These are phyloP conservation scores for Magnaporthiopsis poae DNA, from an alignment of 2,329 filamentous ascomycete genomes.

Conservation along the genomic window DNA sequence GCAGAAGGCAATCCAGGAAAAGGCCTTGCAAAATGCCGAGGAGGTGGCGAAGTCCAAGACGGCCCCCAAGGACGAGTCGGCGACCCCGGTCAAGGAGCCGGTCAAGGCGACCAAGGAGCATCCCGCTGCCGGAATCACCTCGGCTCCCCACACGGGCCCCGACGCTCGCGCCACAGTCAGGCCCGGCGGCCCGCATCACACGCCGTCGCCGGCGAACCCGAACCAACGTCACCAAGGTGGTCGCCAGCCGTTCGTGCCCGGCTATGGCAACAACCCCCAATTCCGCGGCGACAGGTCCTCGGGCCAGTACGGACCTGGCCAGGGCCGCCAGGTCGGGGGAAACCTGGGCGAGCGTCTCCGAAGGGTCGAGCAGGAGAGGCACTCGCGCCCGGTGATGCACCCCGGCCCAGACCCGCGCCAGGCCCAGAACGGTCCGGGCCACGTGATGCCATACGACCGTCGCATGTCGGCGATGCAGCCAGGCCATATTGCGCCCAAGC, in stretches of 20 bases:
- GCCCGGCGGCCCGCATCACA: slow-evolving; percentile 24
- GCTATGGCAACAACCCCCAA: slow-evolving; percentile 5
- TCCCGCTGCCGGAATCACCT: slow-evolving; percentile 13
- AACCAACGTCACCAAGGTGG: slow-evolving; percentile 43
- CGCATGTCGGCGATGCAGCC: slow-evolving; percentile 40
- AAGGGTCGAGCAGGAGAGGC: slow-evolving; percentile 34
- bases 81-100: slow-evolving; percentile 14
- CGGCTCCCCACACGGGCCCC: slow-evolving; percentile 11
- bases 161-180: slow-evolving; percentile 16
- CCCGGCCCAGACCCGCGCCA: slow-evolving; percentile 56
- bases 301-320: slow-evolving; percentile 29
- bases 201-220: slow-evolving; percentile 27
- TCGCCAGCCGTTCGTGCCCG: slow-evolving; percentile 25
- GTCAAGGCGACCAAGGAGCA: slow-evolving; percentile 15
- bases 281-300: slow-evolving; percentile 35
- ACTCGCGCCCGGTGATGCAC: slow-evolving; percentile 28
- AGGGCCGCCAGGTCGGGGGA: slow-evolving; percentile 30
- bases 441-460: slow-evolving; percentile 41
- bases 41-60: slow-evolving; percentile 42
- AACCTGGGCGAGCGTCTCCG: slow-evolving; percentile 41
- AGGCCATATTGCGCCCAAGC: slow-evolving; percentile 42
- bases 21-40: slow-evolving; percentile 67
- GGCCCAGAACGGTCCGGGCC: slow-evolving; percentile 65
- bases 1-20: slow-evolving; percentile 85
- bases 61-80: slow-evolving; percentile 37